Evolutionary conservation across 2,329 filamentous ascomycete species (phyloP).

Genomic region (Metarhizium album): DNA sequence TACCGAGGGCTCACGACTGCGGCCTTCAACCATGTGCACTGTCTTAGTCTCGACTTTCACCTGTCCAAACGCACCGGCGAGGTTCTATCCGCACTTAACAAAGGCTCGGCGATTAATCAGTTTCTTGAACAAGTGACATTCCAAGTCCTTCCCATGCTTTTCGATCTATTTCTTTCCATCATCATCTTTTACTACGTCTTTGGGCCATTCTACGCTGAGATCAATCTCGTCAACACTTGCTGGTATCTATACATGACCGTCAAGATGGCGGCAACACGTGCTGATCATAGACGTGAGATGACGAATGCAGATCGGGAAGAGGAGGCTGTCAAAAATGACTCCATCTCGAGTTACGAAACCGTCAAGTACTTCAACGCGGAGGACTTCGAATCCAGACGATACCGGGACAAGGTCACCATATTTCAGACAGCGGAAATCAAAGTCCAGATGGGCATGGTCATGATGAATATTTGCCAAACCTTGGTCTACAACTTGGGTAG

Average conservation of each 20-base stretch:
- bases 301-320: slow-evolving; percentile 91
- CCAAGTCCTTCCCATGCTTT: slow-evolving; percentile 86
- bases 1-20: slow-evolving; percentile 90
- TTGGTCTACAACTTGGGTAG: slow-evolving; percentile 70
- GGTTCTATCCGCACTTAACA: slow-evolving; percentile 88
- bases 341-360: slow-evolving; percentile 95
- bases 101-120: slow-evolving; percentile 89
- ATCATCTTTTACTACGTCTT: slow-evolving; percentile 55
- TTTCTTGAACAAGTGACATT: slow-evolving; percentile 97
- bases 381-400: slow-evolving; percentile 65
- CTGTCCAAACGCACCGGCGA: slow-evolving; percentile 94
- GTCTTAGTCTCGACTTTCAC: slow-evolving; percentile 90
- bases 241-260: slow-evolving; percentile 96
- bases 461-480: slow-evolving; percentile 75
- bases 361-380: slow-evolving; percentile 88
- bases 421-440: slow-evolving; percentile 68
- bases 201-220: slow-evolving; percentile 71
- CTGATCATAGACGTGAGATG: slow-evolving; percentile 85
- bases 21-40: slow-evolving; percentile 94
- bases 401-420: slow-evolving; percentile 56
- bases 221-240: slow-evolving; percentile 84
- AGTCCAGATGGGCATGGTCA: slow-evolving; percentile 64
- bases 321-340: slow-evolving; percentile 97
- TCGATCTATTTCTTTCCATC: slow-evolving; percentile 80
- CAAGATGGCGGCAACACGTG: slow-evolving; percentile 86